Percentiles rank a stretch among this genome's conserved stretches.
phyloP scores from a whole-genome alignment of 2,329 filamentous ascomycete genomes.

The Aspergillus proliferans region DNA sequence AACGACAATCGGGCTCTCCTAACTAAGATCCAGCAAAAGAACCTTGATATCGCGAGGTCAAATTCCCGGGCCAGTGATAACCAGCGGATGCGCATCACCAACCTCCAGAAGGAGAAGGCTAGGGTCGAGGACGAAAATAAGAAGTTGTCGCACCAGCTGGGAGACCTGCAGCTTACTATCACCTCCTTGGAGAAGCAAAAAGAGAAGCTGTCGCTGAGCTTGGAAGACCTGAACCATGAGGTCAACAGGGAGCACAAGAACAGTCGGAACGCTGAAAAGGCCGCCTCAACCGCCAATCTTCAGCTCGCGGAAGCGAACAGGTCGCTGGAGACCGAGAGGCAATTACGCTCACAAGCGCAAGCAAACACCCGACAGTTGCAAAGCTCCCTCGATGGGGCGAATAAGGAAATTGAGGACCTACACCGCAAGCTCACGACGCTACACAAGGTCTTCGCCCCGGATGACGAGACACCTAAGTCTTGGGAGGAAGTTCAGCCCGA shows the following conservation, averaged over 20 bases:
- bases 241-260: constrained; percentile 83
- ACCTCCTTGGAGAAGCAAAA: constrained; percentile 87
- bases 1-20: constrained; percentile 93
- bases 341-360: constrained; percentile 78
- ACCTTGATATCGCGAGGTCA: constrained; percentile 87
- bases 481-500: constrained; percentile 66
- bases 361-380: constrained; percentile 78
- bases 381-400: constrained; percentile 67
- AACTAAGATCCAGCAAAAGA: constrained; percentile 96
- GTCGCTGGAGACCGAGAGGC: constrained; percentile 82
- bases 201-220: constrained; percentile 78
- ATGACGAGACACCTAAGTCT: constrained; percentile 57
- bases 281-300: constrained; percentile 68
- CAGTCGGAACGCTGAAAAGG: constrained; percentile 83
- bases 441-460: constrained; percentile 76
- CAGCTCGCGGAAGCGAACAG: constrained; percentile 86
- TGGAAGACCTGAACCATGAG: constrained; percentile 92
- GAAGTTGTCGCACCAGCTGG: constrained; percentile 75
- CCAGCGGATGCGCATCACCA: constrained; percentile 67
- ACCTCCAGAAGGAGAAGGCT: constrained; percentile 74
- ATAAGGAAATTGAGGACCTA: constrained; percentile 73
- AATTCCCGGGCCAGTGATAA: constrained; percentile 79
- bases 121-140: constrained; percentile 77
- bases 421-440: constrained; percentile 73
- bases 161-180: constrained; percentile 75